Conservation (phyloP, 2,329 filamentous ascomycete genomes). For the Colletotrichum lini region DNA sequence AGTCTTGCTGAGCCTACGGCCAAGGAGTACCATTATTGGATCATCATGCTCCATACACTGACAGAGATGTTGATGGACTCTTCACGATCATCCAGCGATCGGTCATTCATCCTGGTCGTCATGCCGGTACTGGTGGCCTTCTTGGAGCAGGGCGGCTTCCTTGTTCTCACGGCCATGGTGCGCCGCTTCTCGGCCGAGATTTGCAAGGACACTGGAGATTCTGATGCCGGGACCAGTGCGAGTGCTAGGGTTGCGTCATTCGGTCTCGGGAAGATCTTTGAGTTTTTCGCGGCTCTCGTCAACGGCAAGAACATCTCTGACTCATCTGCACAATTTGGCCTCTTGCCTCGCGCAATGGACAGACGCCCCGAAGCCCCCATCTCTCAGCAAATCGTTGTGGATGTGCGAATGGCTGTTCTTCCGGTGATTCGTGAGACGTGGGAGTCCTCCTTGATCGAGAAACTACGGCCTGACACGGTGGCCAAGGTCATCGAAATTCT, state of each 20-base stretch:
- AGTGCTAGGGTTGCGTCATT: conserved; percentile 50
- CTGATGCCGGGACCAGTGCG: conserved; percentile 36
- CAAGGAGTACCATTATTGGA: conserved; percentile 84
- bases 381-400: conserved; percentile 85
- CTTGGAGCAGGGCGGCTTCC: conserved; percentile 84
- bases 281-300: conserved; percentile 83
- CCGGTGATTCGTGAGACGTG: conserved; percentile 84
- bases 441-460: conserved; percentile 88
- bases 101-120: conserved; percentile 68
- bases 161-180: conserved; percentile 80
- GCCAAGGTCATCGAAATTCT: conserved; percentile 88
- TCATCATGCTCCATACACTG: conserved; percentile 83
- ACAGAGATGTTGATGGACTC: conserved; percentile 83
- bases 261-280: conserved; percentile 85
- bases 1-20: conserved; percentile 62
- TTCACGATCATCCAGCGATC: conserved; percentile 63
- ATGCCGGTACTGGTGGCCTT: conserved; percentile 89
- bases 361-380: conserved; percentile 58
- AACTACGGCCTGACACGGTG: conserved; percentile 81
- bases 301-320: conserved; percentile 87
- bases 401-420: conserved; percentile 84
- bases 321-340: conserved; percentile 70
- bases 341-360: conserved; percentile 57
- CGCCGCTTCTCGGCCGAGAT: conserved; percentile 75
- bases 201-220: conserved; percentile 50